These are phyloP conservation scores for Leptosphaerulina australis DNA, from an alignment of 2,329 filamentous ascomycete species.

Conservation along the genomic window DNA sequence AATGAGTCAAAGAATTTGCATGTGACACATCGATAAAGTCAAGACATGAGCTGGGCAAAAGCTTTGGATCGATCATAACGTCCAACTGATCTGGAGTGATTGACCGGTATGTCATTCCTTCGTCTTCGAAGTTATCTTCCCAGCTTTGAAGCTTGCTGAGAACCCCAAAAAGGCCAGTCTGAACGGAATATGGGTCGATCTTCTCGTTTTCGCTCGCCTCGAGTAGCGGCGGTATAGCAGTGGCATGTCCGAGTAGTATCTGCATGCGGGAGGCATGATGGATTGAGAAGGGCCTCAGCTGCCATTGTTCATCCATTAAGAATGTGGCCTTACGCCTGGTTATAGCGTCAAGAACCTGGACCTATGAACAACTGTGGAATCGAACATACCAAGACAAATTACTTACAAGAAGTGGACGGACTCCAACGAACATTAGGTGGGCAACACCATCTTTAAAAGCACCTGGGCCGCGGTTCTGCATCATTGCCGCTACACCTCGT, in stretches of 20 bases:
- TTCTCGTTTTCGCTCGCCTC: background rate
- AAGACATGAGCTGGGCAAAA: constrained; percentile 1
- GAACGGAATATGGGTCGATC: background rate
- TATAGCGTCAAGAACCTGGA: constrained; percentile 1
- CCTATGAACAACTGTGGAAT: background rate
- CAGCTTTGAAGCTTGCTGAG: background rate
- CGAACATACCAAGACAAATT: background rate
- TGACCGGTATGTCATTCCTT: background rate
- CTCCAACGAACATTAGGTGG: constrained; percentile 6
- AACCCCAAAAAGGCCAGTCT: background rate
- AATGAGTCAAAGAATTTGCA: constrained; percentile 6
- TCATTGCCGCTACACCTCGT: constrained; percentile 2
- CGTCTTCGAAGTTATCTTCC: background rate
- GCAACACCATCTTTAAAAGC: background rate
- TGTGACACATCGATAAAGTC: constrained; percentile 4
- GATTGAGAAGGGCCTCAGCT: background rate
- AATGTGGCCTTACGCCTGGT: background rate
- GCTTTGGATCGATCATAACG: background rate
- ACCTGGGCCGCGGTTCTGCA: background rate
- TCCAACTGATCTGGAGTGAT: background rate
- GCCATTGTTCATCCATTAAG: background rate
- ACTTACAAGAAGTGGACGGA: constrained; percentile 3
- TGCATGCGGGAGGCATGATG: constrained; percentile 1
- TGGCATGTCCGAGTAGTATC: background rate
- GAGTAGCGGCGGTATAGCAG: background rate